These are phyloP conservation scores for Sphagnurus paluster DNA, from an alignment of 1,284 basidiomycete genomes.

Conservation along the genomic window DNA sequence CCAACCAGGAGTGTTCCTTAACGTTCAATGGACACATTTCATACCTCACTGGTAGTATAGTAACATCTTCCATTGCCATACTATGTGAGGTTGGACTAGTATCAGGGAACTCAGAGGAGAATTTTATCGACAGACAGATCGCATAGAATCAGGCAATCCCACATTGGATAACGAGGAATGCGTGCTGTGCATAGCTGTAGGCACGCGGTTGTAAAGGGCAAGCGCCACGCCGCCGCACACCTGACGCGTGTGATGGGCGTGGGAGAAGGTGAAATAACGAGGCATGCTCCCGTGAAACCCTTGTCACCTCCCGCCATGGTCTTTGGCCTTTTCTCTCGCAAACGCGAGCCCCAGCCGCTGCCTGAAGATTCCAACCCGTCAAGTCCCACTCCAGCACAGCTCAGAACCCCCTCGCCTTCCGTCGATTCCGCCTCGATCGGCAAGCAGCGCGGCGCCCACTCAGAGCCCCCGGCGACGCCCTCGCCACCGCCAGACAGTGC, in stretches of 20 bases:
- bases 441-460: slow-evolving; percentile 16
- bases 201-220: no score
- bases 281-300: background rate
- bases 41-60: slow-evolving; percentile 13
- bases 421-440: slow-evolving; percentile 23
- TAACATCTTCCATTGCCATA: no score
- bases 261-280: slow-evolving; percentile 14
- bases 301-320: slow-evolving; percentile 37
- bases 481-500: slow-evolving; percentile 24
- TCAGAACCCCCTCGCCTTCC: slow-evolving; percentile 56
- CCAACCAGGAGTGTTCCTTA: background rate
- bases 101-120: no score
- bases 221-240: no score
- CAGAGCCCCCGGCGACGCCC: slow-evolving; percentile 25
- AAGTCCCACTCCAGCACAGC: slow-evolving; percentile 27
- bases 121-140: no score
- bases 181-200: background rate
- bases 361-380: no score
- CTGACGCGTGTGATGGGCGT: slow-evolving; percentile 11
- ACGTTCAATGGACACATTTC: slow-evolving; percentile 10
- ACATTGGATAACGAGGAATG: no score
- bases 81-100: no score
- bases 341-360: slow-evolving; percentile 24
- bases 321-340: slow-evolving; percentile 51
- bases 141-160: no score